Conservation (phyloP, 2,329 filamentous ascomycete genomes). For the Dryadomyces sulphureus region DNA sequence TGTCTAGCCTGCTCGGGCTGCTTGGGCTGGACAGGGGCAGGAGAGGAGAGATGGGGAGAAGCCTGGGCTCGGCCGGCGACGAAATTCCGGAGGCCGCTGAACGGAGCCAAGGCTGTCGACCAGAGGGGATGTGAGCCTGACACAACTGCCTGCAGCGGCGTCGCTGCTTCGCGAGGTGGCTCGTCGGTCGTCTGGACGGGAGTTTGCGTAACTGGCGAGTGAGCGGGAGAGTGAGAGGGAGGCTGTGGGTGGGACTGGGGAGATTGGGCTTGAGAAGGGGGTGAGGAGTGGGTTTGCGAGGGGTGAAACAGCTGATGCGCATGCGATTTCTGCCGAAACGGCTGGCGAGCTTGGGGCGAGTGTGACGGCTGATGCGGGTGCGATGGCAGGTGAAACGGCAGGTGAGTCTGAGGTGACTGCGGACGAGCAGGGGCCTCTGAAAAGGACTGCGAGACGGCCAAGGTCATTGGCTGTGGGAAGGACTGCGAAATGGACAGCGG, state of each 20-base stretch:
- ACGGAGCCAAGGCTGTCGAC: slow-evolving; percentile 14
- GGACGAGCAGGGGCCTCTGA: no score
- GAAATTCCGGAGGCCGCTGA: slow-evolving; percentile 18
- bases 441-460: no score
- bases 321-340: no score
- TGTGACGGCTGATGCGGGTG: not conserved
- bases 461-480: no score
- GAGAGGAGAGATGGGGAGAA: slow-evolving; percentile 13
- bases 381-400: not conserved
- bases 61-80: slow-evolving; percentile 17
- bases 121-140: slow-evolving; percentile 12
- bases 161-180: not conserved
- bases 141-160: not conserved
- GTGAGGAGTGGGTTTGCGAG: no score
- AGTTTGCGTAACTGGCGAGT: not conserved
- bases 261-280: no score
- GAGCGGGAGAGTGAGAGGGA: not conserved
- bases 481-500: no score
- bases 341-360: no score
- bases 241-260: no score
- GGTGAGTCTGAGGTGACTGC: no score
- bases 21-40: not conserved
- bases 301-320: no score
- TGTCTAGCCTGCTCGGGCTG: no score
- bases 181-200: not conserved